phyloP scores from a whole-genome alignment of 192 early-diverging fungal species.

The Entomortierella lignicola region DNA sequence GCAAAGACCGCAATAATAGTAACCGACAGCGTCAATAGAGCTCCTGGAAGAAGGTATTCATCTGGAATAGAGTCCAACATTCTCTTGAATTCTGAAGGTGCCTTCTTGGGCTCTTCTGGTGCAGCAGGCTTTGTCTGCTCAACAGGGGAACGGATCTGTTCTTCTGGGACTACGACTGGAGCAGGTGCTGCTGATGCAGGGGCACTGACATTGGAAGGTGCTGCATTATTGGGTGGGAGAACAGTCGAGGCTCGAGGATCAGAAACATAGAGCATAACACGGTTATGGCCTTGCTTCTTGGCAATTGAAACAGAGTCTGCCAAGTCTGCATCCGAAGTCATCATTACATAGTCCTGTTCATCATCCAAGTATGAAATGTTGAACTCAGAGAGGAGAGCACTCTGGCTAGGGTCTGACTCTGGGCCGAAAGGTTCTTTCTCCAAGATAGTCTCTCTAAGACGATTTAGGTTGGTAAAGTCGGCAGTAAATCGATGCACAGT shows the following conservation, averaged over 20 bases:
- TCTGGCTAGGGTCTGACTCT: slow-evolving; percentile 58
- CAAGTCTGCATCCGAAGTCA: slow-evolving; percentile 83
- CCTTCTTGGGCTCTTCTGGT: slow-evolving; percentile 43
- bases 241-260: slow-evolving; percentile 47
- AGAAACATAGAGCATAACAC: slow-evolving; percentile 77
- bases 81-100: slow-evolving; percentile 43
- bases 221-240: slow-evolving; percentile 13
- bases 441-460: slow-evolving; percentile 66
- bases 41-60: slow-evolving; percentile 66
- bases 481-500: slow-evolving; percentile 83
- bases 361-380: slow-evolving; percentile 90
- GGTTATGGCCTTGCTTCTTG: slow-evolving; percentile 76
- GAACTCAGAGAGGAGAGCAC: slow-evolving; percentile 53
- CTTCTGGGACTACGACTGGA: slow-evolving; percentile 9
- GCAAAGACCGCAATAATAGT: slow-evolving; percentile 68
- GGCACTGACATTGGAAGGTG: slow-evolving; percentile 1
- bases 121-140: slow-evolving; percentile 20
- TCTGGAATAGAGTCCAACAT: slow-evolving; percentile 49
- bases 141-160: slow-evolving; percentile 2
- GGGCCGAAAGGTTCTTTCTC: slow-evolving; percentile 70
- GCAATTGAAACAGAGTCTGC: slow-evolving; percentile 87
- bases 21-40: slow-evolving; percentile 62
- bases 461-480: slow-evolving; percentile 61
- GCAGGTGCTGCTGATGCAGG: slow-evolving; percentile 19
- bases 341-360: slow-evolving; percentile 87